Conservation (phyloP, 768 basidiomycete genomes). For the Ramaria rubella region DNA sequence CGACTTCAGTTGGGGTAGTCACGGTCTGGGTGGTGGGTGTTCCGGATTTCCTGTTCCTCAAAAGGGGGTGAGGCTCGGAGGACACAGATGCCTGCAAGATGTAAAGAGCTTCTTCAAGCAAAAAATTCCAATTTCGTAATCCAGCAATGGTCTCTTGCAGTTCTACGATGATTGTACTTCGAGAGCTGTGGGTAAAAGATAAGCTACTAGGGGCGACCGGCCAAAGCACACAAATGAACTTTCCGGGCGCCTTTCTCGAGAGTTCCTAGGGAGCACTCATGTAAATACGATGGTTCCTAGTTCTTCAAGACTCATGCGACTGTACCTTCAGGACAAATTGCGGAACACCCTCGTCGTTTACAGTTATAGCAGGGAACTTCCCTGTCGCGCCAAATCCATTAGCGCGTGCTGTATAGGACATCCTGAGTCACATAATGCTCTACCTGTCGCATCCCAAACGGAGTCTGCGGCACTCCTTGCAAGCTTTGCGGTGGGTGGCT, state of each 20-base stretch:
- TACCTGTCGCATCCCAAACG: constrained; percentile 10
- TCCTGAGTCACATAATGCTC: neutral
- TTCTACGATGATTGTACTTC: constrained; percentile 49
- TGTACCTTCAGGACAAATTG: constrained; percentile 71
- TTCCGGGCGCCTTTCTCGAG: constrained; percentile 53
- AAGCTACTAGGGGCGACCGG: neutral
- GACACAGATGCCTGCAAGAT: constrained; percentile 42
- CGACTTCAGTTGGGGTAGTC: neutral
- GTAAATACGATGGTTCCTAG: neutral
- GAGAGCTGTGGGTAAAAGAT: constrained; percentile 44
- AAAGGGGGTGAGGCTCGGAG: constrained; percentile 44
- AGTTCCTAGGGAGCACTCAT: constrained; percentile 44
- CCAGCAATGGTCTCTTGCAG: constrained; percentile 59
- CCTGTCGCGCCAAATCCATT: neutral
- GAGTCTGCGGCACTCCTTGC: constrained; percentile 8
- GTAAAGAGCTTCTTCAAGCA: constrained; percentile 54
- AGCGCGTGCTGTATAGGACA: neutral
- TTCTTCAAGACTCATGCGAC: constrained; percentile 9
- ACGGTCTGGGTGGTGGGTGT: neutral
- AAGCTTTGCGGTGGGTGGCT: neutral
- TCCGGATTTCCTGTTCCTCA: constrained; percentile 20
- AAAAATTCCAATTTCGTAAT: constrained; percentile 48
- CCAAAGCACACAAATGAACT: constrained; percentile 6
- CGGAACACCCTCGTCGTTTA: constrained; percentile 63
- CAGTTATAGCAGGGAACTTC: constrained; percentile 79